Base-by-base conservation (phyloP, 2,329 filamentous ascomycete genomes). In the Venturia nashicola region DNA sequence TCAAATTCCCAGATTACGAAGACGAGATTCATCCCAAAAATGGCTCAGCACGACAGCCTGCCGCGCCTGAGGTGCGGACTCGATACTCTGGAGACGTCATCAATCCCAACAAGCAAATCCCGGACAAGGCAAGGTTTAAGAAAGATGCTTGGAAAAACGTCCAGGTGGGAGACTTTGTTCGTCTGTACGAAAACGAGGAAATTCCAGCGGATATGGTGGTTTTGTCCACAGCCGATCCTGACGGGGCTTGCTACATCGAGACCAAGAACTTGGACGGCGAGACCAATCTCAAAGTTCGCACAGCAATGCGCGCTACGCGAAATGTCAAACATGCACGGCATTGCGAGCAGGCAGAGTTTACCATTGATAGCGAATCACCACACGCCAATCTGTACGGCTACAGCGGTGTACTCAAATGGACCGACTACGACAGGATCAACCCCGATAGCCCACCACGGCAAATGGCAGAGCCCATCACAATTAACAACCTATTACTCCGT, bases 251-350 rank as follows among this genome's bases (percentile, higher is more conserved):
- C 76, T 99, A 97, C 70, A 89, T 99, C 27, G 94, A 99, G 76
- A 99, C 94, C 2, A 99, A 97, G 79, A 97, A 96, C 73, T 74
- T 99, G 79, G 94, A 99, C 71, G 94, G 94, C 61, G 94, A 99
- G 77, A 99, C 94, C 2, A 99, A 99, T 71, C 78, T 99, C 67
- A 99, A 99, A 76, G 91, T 97, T 66, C 88, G 94, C 65, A 90
- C 93, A 71, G 91, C 94, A 23, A 82, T 99, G 51, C 89, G 93
- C 67, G 94, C 90, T 71, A 90, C 92, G 14, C 86, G 89, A 62
- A 80, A 85, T 59, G 82, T 99, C 66, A 90, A 87, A 72, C 92
- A 97, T 74, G 94, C 94, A 16, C 85, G 88, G 65, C 91, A 99
- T 72, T 97, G 94, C 74, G 94, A 97, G 76, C 85, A 87, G 66